A percentile compares a stretch with the other conserved stretches of the same genome.
phyloP scores from a whole-genome alignment of 441 rosid species.

The Omphalea diandra region DNA sequence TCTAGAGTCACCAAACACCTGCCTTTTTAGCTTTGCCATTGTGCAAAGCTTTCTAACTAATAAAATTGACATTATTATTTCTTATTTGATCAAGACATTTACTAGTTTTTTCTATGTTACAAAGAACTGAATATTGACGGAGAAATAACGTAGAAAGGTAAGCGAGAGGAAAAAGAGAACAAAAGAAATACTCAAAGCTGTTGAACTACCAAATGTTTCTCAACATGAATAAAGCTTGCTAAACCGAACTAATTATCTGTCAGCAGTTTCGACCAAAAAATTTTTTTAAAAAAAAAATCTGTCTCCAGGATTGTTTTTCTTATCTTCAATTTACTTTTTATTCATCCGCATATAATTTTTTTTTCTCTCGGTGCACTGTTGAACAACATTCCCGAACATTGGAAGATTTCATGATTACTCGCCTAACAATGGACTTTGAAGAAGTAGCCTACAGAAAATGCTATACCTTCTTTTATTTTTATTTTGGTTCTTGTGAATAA shows the following conservation, averaged over 20 bases:
- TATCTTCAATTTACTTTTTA: background rate
- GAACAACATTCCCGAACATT: slow-evolving; percentile 28
- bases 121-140: background rate
- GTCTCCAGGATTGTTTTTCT: background rate
- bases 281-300: too few species aligned
- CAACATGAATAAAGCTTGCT: slow-evolving; percentile 15
- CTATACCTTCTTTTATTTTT: too few species aligned
- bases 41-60: background rate
- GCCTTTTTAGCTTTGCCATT: too few species aligned
- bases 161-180: background rate
- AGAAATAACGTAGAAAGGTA: background rate
- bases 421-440: slow-evolving; percentile 27
- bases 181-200: slow-evolving; percentile 12
- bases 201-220: slow-evolving; percentile 27
- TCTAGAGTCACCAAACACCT: background rate
- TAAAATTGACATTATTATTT: slow-evolving; percentile 4
- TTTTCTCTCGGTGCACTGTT: slow-evolving; percentile 25
- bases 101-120: too few species aligned
- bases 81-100: too few species aligned
- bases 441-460: slow-evolving; percentile 6
- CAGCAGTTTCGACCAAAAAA: too few species aligned
- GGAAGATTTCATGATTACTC: slow-evolving; percentile 15
- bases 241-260: slow-evolving; percentile 19
- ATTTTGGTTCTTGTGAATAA: too few species aligned
- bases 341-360: too few species aligned